Percentiles rank a stretch among this genome's conserved stretches.
Evolutionary conservation across 2,329 filamentous ascomycete genomes (phyloP).

Genomic region (Phyllosticta ampelicida): DNA sequence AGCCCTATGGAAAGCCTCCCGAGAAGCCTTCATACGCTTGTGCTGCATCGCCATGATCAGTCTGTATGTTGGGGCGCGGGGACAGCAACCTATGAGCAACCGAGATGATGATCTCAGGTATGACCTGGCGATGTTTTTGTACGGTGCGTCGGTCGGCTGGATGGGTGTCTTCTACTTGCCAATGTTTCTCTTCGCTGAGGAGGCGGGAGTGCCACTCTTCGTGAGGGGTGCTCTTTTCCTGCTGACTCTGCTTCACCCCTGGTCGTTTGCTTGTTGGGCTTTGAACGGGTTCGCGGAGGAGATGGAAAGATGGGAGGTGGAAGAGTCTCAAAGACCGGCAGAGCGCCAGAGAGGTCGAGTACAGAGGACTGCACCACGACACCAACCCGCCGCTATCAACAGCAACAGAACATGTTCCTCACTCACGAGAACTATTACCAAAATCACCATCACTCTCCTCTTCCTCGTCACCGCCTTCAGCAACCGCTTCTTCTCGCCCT

Average conservation of each 20-base stretch:
- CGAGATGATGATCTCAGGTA: not conserved
- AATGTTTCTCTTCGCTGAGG: not conserved
- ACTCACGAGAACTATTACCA: no score
- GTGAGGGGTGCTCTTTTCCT: not conserved
- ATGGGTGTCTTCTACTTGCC: not conserved
- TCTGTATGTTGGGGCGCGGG: no score
- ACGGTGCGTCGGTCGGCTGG: not conserved
- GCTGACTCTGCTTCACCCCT: not conserved
- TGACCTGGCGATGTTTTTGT: not conserved
- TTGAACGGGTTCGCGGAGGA: not conserved
- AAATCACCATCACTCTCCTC: no score
- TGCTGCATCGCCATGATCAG: not conserved
- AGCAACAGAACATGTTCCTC: no score
- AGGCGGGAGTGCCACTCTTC: not conserved
- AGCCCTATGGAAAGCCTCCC: not conserved
- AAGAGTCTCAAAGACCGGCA: no score
- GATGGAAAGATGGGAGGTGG: no score
- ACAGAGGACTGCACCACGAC: no score
- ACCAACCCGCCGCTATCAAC: no score
- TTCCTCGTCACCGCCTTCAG: no score
- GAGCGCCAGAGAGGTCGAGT: no score
- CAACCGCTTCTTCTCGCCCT: no score
- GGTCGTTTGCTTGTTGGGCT: not conserved
- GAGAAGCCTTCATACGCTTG: no score
- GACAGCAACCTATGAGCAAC: not conserved